A percentile compares a stretch with the other conserved stretches of the same genome.
Conservation (phyloP, 805 yeast species). For the Sugiyamaella marilandica region DNA sequence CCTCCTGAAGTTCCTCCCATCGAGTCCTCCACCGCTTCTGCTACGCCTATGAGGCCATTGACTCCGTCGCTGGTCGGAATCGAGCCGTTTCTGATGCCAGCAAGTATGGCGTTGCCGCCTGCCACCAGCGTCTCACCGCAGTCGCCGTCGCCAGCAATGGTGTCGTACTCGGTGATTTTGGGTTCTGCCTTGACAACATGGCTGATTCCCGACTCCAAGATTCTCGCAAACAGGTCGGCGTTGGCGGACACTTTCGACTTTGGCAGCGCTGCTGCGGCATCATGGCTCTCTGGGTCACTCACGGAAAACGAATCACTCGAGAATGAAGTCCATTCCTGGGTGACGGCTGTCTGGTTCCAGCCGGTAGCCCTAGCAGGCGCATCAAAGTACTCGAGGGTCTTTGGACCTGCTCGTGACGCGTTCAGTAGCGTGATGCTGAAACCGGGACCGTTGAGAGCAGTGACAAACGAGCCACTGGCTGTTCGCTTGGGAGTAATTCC, state of each 20-base stretch:
- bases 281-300: slow-evolving; percentile 23
- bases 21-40: slow-evolving; percentile 79
- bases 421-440: slow-evolving; percentile 80
- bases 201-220: slow-evolving; percentile 48
- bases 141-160: slow-evolving; percentile 94
- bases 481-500: slow-evolving; percentile 61
- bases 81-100: slow-evolving; percentile 43
- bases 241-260: slow-evolving; percentile 33
- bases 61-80: slow-evolving; percentile 35
- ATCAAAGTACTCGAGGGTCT: slow-evolving; percentile 56
- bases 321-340: slow-evolving; percentile 18
- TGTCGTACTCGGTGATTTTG: slow-evolving; percentile 75
- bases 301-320: slow-evolving; percentile 16
- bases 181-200: slow-evolving; percentile 65
- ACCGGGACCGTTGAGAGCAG: slow-evolving; percentile 90
- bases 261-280: neutral
- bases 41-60: slow-evolving; percentile 62
- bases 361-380: slow-evolving; percentile 74
- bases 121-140: slow-evolving; percentile 81
- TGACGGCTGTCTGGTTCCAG: slow-evolving; percentile 54
- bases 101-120: slow-evolving; percentile 71
- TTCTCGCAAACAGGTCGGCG: slow-evolving; percentile 28
- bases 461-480: slow-evolving; percentile 73
- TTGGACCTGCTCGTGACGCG: slow-evolving; percentile 45
- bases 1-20: slow-evolving; percentile 99